Conservation (phyloP, 2,329 filamentous ascomycete species). For the Triangularia setosa region DNA sequence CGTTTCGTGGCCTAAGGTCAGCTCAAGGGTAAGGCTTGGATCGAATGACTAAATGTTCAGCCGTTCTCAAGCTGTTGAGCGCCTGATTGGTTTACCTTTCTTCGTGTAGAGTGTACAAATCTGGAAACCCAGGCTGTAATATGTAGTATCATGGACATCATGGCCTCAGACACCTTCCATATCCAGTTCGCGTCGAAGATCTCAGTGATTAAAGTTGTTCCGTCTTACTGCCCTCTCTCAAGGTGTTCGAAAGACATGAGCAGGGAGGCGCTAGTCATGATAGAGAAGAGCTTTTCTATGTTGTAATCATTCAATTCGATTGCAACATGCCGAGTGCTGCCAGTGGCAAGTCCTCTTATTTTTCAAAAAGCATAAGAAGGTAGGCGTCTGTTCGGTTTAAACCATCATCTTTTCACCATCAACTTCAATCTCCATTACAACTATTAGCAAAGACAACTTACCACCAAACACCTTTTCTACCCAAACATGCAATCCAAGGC, state of each 20-base stretch:
- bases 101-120: neutral
- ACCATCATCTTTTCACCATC: neutral
- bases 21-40: neutral
- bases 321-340: neutral
- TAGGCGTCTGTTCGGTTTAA: neutral
- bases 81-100: neutral
- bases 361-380: neutral
- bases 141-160: neutral
- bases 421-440: neutral
- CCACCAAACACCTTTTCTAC: neutral
- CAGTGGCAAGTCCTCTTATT: neutral
- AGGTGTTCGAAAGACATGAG: neutral
- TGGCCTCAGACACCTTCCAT: neutral
- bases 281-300: neutral
- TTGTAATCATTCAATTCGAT: neutral
- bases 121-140: neutral
- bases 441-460: neutral
- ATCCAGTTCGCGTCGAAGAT: neutral
- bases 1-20: neutral
- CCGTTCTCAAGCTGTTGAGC: neutral
- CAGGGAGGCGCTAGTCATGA: neutral
- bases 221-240: neutral
- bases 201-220: neutral
- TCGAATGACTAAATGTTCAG: neutral
- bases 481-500: slow-evolving; percentile 1